Percentiles rank a stretch among this genome's conserved stretches.
These are phyloP conservation scores for Fusarium citri DNA, from an alignment of 2,329 filamentous ascomycete genomes.

Conservation along the genomic window DNA sequence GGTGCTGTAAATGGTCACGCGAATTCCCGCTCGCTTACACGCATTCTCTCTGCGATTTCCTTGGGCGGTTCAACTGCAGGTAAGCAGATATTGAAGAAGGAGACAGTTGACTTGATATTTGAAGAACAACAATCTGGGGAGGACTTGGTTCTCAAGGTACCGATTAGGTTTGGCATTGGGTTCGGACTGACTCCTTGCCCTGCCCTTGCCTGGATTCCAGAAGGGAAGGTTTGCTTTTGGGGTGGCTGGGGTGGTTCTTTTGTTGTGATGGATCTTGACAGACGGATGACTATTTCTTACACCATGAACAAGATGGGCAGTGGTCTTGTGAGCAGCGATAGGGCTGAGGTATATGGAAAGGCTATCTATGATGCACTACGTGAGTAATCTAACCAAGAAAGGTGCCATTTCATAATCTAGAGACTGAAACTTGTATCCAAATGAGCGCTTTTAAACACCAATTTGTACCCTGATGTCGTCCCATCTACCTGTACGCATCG, in stretches of 20 bases:
- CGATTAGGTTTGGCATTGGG: not conserved
- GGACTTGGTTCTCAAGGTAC: not conserved
- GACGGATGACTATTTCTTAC: conserved; percentile 5
- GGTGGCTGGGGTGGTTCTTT: conserved; percentile 1
- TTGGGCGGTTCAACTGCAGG: not conserved
- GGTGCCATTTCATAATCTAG: fast-evolving
- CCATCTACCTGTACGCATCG: not conserved
- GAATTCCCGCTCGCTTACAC: not conserved
- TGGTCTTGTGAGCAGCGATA: conserved; percentile 7
- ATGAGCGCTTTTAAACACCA: fast-evolving
- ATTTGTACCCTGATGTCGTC: fast-evolving
- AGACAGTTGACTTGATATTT: not conserved
- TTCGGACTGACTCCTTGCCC: not conserved
- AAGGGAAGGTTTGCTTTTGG: not conserved
- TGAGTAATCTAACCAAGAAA: not conserved
- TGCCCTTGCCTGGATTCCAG: not conserved
- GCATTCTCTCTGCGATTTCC: not conserved
- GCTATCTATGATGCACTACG: not conserved
- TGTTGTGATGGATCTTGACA: conserved; percentile 7
- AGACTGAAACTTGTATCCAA: fast-evolving
- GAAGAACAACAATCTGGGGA: not conserved
- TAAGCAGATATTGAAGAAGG: not conserved
- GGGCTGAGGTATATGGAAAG: not conserved
- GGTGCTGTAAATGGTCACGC: not conserved
- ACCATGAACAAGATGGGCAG: conserved; percentile 13